These are phyloP conservation scores for Diplodia seriata DNA, from an alignment of 2,329 filamentous ascomycete genomes.

Conservation along the genomic window DNA sequence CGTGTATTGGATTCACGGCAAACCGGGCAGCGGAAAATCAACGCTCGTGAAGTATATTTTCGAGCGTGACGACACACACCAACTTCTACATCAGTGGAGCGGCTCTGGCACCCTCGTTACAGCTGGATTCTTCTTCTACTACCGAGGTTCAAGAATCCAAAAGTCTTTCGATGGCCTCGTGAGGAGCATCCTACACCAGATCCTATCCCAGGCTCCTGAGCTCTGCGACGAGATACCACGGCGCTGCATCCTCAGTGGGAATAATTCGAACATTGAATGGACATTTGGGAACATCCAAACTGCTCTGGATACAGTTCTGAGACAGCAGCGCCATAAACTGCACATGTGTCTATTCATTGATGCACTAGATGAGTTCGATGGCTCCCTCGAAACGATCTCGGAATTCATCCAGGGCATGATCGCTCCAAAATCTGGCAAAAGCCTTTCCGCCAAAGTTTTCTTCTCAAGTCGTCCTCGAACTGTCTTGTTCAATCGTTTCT, in stretches of 20 bases:
- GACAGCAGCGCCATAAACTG: neutral
- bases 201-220: slow-evolving; percentile 7
- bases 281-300: neutral
- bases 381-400: neutral
- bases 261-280: neutral
- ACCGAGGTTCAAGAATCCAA: slow-evolving; percentile 49
- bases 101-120: slow-evolving; percentile 39
- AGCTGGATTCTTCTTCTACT: slow-evolving; percentile 54
- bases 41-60: slow-evolving; percentile 48
- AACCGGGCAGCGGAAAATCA: slow-evolving; percentile 57
- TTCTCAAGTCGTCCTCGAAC: slow-evolving; percentile 35
- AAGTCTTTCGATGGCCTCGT: slow-evolving; percentile 53
- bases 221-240: slow-evolving; percentile 1
- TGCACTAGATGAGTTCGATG: slow-evolving; percentile 22
- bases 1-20: slow-evolving; percentile 50
- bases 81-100: slow-evolving; percentile 48
- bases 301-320: neutral
- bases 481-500: slow-evolving; percentile 33
- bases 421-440: neutral
- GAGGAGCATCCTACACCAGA: slow-evolving; percentile 47
- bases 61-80: slow-evolving; percentile 36
- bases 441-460: slow-evolving; percentile 23
- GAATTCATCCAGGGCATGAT: neutral
- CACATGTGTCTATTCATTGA: slow-evolving; percentile 17
- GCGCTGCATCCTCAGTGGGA: neutral